These are phyloP conservation scores for Arthrobotrys musiformis DNA, from an alignment of 2,329 filamentous ascomycete genomes.

Conservation along the genomic window DNA sequence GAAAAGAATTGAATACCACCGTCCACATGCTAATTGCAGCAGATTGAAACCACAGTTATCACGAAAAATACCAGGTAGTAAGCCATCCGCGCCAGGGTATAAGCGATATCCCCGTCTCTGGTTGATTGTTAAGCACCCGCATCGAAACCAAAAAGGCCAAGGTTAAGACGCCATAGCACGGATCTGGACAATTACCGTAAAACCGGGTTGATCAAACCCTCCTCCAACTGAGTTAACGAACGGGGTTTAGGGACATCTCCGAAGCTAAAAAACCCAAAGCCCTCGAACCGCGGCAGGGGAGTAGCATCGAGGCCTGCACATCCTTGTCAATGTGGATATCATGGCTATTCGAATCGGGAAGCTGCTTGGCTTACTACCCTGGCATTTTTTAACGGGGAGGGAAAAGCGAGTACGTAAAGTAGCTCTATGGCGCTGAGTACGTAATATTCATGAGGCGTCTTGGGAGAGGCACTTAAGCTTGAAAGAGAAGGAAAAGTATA, in stretches of 20 bases:
- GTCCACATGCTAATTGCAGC: too few species aligned
- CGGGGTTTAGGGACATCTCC: conserved; percentile 26
- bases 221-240: conserved; percentile 8
- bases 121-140: conserved; percentile 18
- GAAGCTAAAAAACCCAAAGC: conserved; percentile 3
- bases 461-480: too few species aligned
- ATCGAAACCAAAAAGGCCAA: not conserved
- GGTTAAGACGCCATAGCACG: not conserved
- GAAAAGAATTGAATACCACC: too few species aligned
- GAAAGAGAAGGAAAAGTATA: not conserved
- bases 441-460: not conserved
- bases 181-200: too few species aligned
- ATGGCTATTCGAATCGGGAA: not conserved
- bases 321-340: not conserved
- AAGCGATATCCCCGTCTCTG: not conserved
- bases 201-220: too few species aligned
- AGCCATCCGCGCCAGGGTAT: conserved; percentile 1
- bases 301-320: not conserved
- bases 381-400: not conserved
- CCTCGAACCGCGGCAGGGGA: too few species aligned
- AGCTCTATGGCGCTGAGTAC: not conserved
- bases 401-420: not conserved
- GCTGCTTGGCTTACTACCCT: not conserved
- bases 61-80: conserved; percentile 3
- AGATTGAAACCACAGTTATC: too few species aligned